Evolutionary conservation across 2,329 filamentous ascomycete genomes (phyloP).

Genomic region (Calonectria pseudoturangicola): DNA sequence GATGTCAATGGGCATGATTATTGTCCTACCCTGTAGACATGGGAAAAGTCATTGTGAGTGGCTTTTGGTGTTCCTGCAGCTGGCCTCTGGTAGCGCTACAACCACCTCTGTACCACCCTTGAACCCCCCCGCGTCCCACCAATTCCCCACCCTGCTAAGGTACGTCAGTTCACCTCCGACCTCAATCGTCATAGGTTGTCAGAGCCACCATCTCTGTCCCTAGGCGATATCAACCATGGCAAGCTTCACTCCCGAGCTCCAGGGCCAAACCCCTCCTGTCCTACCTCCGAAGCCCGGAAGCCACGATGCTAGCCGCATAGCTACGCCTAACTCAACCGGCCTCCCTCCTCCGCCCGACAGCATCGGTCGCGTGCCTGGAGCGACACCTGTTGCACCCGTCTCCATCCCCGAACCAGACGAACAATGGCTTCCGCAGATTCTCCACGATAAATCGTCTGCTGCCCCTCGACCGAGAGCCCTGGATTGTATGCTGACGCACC

Average conservation of each 20-base stretch:
- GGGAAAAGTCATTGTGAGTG: neutral
- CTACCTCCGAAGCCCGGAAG: slow-evolving; percentile 83
- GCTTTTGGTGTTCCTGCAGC: slow-evolving; percentile 6
- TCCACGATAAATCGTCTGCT: slow-evolving; percentile 88
- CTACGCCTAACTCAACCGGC: slow-evolving; percentile 74
- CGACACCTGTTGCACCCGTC: slow-evolving; percentile 55
- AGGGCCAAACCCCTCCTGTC: slow-evolving; percentile 72
- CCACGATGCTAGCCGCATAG: slow-evolving; percentile 80
- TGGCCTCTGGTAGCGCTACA: slow-evolving; percentile 1
- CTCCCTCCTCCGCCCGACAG: slow-evolving; percentile 65
- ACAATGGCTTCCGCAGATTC: slow-evolving; percentile 84
- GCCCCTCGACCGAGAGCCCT: slow-evolving; percentile 46
- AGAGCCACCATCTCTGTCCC: slow-evolving; percentile 3
- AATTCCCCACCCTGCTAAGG: slow-evolving; percentile 38
- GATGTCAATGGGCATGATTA: neutral
- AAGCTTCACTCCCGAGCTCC: slow-evolving; percentile 55
- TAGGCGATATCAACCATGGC: slow-evolving; percentile 49
- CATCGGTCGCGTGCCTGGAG: slow-evolving; percentile 42
- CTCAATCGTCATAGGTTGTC: slow-evolving; percentile 22
- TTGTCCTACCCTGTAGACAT: neutral
- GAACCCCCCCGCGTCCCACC: slow-evolving; percentile 41
- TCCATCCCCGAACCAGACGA: slow-evolving; percentile 76
- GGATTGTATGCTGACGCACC: slow-evolving; percentile 35
- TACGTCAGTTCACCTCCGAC: slow-evolving; percentile 33
- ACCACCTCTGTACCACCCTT: slow-evolving; percentile 23